Percentiles rank a stretch among this genome's conserved stretches.
Conservation (phyloP, 2,329 filamentous ascomycete species). For the Botrytis cinerea region DNA sequence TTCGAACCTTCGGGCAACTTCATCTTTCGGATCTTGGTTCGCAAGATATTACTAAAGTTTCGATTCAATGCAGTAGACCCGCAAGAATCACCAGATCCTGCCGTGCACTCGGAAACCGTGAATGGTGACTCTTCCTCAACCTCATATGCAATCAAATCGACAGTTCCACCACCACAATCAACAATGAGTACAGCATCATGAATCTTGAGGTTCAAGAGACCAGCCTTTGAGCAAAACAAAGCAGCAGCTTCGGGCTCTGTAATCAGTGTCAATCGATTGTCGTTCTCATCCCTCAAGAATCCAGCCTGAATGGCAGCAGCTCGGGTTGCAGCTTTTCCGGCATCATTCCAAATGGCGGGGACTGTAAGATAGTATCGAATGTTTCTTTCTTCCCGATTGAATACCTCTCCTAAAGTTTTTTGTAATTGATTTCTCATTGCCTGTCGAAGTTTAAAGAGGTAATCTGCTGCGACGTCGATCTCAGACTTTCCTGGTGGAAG, state of each 20-base stretch:
- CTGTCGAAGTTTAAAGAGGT: slow-evolving; percentile 96
- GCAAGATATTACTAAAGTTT: slow-evolving; percentile 96
- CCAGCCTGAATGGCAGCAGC: slow-evolving; percentile 96
- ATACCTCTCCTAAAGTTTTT: slow-evolving; percentile 95
- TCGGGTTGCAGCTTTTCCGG: slow-evolving; percentile 93
- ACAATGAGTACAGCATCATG: slow-evolving; percentile 98
- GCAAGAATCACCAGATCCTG: slow-evolving; percentile 94
- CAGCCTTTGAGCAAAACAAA: slow-evolving; percentile 96
- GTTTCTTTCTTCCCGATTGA: slow-evolving; percentile 96
- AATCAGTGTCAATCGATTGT: slow-evolving; percentile 91
- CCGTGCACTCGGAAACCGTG: slow-evolving; percentile 94
- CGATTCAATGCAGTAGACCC: slow-evolving; percentile 97
- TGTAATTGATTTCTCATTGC: slow-evolving; percentile 95
- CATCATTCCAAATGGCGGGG: slow-evolving; percentile 99
- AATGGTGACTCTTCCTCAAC: slow-evolving; percentile 98
- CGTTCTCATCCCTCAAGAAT: slow-evolving; percentile 95
- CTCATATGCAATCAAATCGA: slow-evolving; percentile 98
- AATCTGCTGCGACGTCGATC: slow-evolving; percentile 98
- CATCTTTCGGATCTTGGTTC: slow-evolving; percentile 99
- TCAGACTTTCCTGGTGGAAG: slow-evolving; percentile 97
- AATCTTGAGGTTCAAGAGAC: slow-evolving; percentile 93
- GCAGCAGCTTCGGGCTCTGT: slow-evolving; percentile 96
- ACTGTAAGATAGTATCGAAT: slow-evolving; percentile 98
- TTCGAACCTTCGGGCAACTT: slow-evolving; percentile 96
- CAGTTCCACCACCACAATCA: slow-evolving; percentile 96